Evolutionary conservation across 2,329 filamentous ascomycete genomes (phyloP), one percentile per base, ranked within the genome.

Genomic region (Pestalotiopsis sp.): DNA sequence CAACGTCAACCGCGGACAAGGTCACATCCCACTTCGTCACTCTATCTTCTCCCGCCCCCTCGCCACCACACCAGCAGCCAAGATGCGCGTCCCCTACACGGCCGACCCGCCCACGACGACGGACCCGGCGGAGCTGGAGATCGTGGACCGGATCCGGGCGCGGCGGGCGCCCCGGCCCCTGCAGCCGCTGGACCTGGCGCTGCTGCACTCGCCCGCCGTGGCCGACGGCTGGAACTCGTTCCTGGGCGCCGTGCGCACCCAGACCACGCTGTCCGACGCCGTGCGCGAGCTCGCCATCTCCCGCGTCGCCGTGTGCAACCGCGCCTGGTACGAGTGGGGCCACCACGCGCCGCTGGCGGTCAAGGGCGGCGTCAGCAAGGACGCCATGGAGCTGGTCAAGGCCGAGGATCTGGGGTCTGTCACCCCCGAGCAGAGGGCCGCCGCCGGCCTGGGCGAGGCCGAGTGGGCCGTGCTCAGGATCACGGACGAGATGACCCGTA

Each of bases 311-410:
- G 90, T 92, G 17, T 87, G 93, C 74, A 97, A 97, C 80, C 80
- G 86, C 20, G 94, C 94, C 1, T 93, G 92, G 90, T 97, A 94
- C 80, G 94, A 97, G 79, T 97, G 93, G 93, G 87, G 83, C 45
- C 89, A 93, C 67, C 94, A 97, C 77, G 90, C 90, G 17, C 93
- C 93, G 1, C 84, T 95, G 14, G 86, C 87, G 4, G 82, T 84
- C 9, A 81, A 82, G 23, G 90, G 86, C 0, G 90, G 90, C 4
- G 85, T 93, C 4, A 80, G 82, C 20, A 80, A 84, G 39, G 83
- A 81, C 17, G 85, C 82, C 7, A 80, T 91, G 73, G 81, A 76
- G 2, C 73, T 81, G 4, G 79, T 86, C 45, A 83, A 81, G 79
- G 70, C 71, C 31, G 75, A 67, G 0, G 69, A 75, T 52, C 70